These are phyloP conservation scores for Agarophyton chilense DNA, from an alignment of 23 red algal genomes.

Conservation along the genomic window DNA sequence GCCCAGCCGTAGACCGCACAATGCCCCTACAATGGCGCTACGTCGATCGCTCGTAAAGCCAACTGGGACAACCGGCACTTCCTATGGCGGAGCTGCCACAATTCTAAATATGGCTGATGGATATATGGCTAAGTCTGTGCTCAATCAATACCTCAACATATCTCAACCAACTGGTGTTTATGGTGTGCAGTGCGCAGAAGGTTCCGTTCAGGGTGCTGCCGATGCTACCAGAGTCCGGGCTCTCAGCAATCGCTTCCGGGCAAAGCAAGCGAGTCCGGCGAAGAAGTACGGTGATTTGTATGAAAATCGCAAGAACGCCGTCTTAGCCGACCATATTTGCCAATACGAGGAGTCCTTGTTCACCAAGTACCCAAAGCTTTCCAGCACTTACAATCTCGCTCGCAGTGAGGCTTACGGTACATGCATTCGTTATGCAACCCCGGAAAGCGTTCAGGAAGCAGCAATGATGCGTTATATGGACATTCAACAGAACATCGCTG, in stretches of 20 bases:
- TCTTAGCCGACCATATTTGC: slow-evolving; percentile 6
- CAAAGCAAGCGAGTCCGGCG: not conserved
- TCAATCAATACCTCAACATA: slow-evolving; percentile 51
- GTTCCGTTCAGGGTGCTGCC: slow-evolving; percentile 49
- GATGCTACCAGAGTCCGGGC: slow-evolving; percentile 39
- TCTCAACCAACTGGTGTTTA: slow-evolving; percentile 55
- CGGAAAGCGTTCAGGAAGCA: slow-evolving; percentile 60
- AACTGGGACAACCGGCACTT: not conserved
- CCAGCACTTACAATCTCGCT: slow-evolving; percentile 60
- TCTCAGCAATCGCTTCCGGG: slow-evolving; percentile 18
- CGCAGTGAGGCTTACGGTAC: slow-evolving; percentile 36
- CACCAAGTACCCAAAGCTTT: slow-evolving; percentile 7
- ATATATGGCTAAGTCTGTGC: slow-evolving; percentile 69
- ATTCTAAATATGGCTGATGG: slow-evolving; percentile 49
- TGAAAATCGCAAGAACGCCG: slow-evolving; percentile 52
- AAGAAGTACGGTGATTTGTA: slow-evolving; percentile 58
- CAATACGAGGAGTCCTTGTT: slow-evolving; percentile 68
- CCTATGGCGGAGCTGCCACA: slow-evolving; percentile 15
- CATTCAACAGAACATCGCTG: slow-evolving; percentile 55
- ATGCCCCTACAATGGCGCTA: slow-evolving; percentile 33
- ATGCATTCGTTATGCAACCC: slow-evolving; percentile 64
- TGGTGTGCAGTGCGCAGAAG: slow-evolving; percentile 65
- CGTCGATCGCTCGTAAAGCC: not conserved
- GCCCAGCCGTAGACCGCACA: not conserved
- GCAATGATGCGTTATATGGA: slow-evolving; percentile 68